phyloP scores from a whole-genome alignment of 331 rosid species.

The Quercus lobata region DNA sequence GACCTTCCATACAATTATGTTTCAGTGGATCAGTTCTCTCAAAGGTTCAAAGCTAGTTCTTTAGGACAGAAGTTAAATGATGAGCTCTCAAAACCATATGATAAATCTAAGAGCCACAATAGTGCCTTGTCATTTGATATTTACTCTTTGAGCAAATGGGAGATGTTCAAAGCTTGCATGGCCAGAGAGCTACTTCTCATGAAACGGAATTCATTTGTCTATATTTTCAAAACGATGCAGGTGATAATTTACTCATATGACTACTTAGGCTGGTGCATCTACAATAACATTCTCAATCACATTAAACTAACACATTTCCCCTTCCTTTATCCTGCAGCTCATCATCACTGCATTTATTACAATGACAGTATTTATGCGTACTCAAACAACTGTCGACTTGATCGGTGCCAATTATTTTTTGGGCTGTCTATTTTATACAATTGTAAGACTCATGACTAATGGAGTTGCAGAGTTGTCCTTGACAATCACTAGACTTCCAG shows the following conservation, averaged over 20 bases:
- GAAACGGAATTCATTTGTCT: slow-evolving; percentile 63
- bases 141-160: slow-evolving; percentile 62
- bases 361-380: slow-evolving; percentile 77
- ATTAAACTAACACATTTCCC: slow-evolving; percentile 3
- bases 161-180: slow-evolving; percentile 72
- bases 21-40: slow-evolving; percentile 55
- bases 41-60: slow-evolving; percentile 46
- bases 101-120: slow-evolving; percentile 52
- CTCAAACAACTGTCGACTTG: slow-evolving; percentile 47
- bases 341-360: slow-evolving; percentile 55
- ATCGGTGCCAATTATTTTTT: slow-evolving; percentile 48
- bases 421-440: slow-evolving; percentile 71
- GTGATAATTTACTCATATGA: slow-evolving; percentile 22
- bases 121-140: slow-evolving; percentile 44
- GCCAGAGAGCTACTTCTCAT: slow-evolving; percentile 74
- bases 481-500: slow-evolving; percentile 70
- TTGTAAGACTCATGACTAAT: slow-evolving; percentile 62
- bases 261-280: slow-evolving; percentile 1
- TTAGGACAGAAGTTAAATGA: slow-evolving; percentile 49
- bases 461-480: slow-evolving; percentile 77
- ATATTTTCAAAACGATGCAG: slow-evolving; percentile 71
- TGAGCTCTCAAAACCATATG: slow-evolving; percentile 47
- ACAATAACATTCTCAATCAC: background rate
- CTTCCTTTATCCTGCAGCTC: no score
- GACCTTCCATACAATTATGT: slow-evolving; percentile 51